Base-by-base conservation (phyloP, 2,329 filamentous ascomycete genomes). In the Elsinoe necatrix region DNA sequence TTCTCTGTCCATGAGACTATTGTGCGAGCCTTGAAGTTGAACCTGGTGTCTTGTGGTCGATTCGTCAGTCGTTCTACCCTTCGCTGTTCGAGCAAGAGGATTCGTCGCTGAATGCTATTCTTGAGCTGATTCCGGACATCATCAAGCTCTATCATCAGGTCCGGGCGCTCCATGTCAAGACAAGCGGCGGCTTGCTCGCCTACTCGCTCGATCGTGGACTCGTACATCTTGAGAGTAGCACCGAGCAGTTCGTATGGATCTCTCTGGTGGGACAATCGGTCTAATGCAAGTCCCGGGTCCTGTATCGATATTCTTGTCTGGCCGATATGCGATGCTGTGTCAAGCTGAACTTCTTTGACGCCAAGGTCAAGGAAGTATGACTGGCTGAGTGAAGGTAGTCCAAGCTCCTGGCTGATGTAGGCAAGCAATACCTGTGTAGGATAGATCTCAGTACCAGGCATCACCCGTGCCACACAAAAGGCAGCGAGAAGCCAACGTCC, bases 331-430 rank as follows among this genome's bases (percentile, higher is more conserved):
- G 65, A 66, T 16, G 70, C 61, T 5, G 69, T 71, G 43, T 71
- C 69, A 55, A 64, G 61, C 37, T 71, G 69, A 5, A 71, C 64
- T 50, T 70, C 67, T 52, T 69, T 70, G n/a, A 70, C 59, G 34
- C 58, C 63, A 9, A 71, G 61, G 4, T 2, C 20, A 9, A 39
- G 3, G 20, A 52, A 52, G 3, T n/a, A 21, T 21, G 11, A 12
- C 20, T 35, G 16, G 11, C n/a, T 34, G 8, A 37, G 7, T 2
- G 31, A 23, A 2, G 48, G 48, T 18, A 52, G 3, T 6, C 48
- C 48, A 6, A 52, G 31, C 20, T 52, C 48, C 8, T 52, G 48
- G 18, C 20, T 39, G 16, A 52, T 14, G 31, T 52, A 52, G 29
- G 16, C n/a, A 23, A 21, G 25, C 18, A 52, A 21, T 18, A 52